These are phyloP conservation scores for Dendrocalamus latiflorus DNA, from an alignment of 202 grass and related monocot species.

Conservation along the genomic window DNA sequence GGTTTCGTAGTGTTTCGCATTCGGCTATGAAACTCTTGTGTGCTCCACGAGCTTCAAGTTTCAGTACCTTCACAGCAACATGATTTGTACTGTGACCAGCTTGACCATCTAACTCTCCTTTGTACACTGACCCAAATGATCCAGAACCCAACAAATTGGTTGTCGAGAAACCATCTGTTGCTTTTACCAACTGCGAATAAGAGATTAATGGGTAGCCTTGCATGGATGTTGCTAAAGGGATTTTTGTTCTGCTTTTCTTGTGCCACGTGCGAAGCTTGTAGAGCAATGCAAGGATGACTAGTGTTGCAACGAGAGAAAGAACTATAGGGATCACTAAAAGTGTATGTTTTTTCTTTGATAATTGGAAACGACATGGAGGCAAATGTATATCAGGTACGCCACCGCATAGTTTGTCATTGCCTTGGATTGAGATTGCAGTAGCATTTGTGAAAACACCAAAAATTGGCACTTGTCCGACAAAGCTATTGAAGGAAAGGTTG, in stretches of 20 bases:
- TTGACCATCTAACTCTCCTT: not conserved
- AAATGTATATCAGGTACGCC: not conserved
- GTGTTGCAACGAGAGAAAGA: not conserved
- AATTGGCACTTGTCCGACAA: not conserved
- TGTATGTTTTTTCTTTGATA: not conserved
- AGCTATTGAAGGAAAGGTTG: not conserved
- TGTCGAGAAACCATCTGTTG: slow-evolving; percentile 27
- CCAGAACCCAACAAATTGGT: slow-evolving; percentile 24
- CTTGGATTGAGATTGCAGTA: not conserved
- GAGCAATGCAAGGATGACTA: not conserved
- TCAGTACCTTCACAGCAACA: slow-evolving; percentile 37
- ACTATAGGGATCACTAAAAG: not conserved
- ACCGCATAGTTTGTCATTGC: not conserved
- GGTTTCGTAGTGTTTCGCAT: slow-evolving; percentile 37
- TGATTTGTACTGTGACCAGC: not conserved
- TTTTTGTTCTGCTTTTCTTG: not conserved
- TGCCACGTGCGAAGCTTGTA: not conserved
- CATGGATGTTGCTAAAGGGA: not conserved
- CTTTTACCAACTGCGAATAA: slow-evolving; percentile 19
- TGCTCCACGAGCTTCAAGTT: slow-evolving; percentile 22
- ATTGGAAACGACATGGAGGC: not conserved
- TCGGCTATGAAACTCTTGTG: slow-evolving; percentile 38
- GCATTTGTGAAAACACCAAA: not conserved
- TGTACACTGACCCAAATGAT: slow-evolving; percentile 14
- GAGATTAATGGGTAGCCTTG: slow-evolving; percentile 1